Percentiles rank a stretch among this genome's conserved stretches.
Evolutionary conservation across 2,329 filamentous ascomycete species (phyloP).

Genomic region (Ophiostoma australiae): DNA sequence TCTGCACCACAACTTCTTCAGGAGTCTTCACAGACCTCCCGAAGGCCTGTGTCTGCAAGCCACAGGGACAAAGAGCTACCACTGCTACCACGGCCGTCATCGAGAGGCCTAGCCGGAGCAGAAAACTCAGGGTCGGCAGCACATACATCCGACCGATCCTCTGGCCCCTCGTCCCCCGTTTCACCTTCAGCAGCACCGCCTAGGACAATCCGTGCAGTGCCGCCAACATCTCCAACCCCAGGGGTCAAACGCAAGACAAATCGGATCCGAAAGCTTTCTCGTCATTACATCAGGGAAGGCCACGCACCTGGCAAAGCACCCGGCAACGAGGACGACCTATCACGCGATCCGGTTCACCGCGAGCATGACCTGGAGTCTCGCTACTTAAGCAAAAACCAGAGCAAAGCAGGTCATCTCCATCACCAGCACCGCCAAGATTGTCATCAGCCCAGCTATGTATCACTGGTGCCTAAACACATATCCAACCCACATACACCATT

Average conservation of each 20-base stretch:
- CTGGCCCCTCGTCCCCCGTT: neutral
- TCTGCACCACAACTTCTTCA: neutral
- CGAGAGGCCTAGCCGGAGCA: neutral
- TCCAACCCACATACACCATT: slow-evolving; percentile 34
- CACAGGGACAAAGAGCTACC: neutral
- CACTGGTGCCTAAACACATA: slow-evolving; percentile 20
- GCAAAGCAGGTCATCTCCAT: neutral
- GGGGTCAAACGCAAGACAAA: neutral
- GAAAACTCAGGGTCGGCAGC: neutral
- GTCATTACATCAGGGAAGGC: neutral
- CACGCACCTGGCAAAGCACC: neutral
- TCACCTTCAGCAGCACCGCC: neutral
- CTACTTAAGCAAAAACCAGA: neutral
- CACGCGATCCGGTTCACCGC: neutral
- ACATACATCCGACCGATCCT: neutral
- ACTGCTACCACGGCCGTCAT: neutral
- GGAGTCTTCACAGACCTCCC: neutral
- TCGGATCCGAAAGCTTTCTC: slow-evolving; percentile 1
- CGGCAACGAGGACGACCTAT: neutral
- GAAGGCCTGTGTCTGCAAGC: neutral
- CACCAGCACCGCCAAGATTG: slow-evolving; percentile 1
- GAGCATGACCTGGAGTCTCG: neutral
- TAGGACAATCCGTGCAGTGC: neutral
- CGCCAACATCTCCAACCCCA: neutral
- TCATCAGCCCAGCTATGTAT: slow-evolving; percentile 10